Evolutionary conservation across 1,139 yeast genomes (phyloP).

Genomic region (Protomyces lactucae-debilis): DNA sequence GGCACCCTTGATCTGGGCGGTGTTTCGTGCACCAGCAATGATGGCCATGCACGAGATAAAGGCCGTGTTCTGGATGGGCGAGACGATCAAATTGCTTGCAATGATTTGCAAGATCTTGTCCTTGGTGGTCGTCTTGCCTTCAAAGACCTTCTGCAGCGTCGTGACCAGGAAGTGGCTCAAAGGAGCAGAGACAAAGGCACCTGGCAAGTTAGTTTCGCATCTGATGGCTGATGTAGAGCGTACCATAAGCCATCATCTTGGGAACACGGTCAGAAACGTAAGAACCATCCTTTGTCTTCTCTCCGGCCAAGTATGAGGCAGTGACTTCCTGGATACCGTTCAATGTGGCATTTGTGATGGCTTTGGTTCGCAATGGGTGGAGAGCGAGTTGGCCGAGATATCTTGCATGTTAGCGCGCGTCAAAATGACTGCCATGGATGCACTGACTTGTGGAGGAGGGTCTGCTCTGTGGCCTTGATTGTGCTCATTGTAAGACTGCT

Average conservation of each 20-base stretch:
- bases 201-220: neutral
- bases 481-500: neutral
- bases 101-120: constrained; percentile 55
- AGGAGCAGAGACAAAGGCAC: constrained; percentile 62
- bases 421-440: neutral
- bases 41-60: constrained; percentile 50
- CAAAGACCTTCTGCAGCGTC: constrained; percentile 39
- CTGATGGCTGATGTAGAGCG: neutral
- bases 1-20: constrained; percentile 40
- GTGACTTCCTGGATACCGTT: constrained; percentile 41
- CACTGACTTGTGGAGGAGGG: constrained; percentile 16
- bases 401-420: neutral
- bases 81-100: constrained; percentile 56
- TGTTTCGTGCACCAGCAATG: constrained; percentile 42
- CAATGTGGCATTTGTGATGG: constrained; percentile 41
- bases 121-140: constrained; percentile 36
- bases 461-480: constrained; percentile 11
- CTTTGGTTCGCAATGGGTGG: constrained; percentile 36
- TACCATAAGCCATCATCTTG: constrained; percentile 68
- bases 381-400: constrained; percentile 23
- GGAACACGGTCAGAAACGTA: constrained; percentile 47
- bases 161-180: constrained; percentile 53
- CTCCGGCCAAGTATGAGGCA: constrained; percentile 42
- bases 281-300: constrained; percentile 41
- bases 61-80: constrained; percentile 57